A percentile compares a stretch with the other conserved stretches of the same genome.
Conservation (phyloP, 2,329 filamentous ascomycete genomes). For the Arthroderma sp. region DNA sequence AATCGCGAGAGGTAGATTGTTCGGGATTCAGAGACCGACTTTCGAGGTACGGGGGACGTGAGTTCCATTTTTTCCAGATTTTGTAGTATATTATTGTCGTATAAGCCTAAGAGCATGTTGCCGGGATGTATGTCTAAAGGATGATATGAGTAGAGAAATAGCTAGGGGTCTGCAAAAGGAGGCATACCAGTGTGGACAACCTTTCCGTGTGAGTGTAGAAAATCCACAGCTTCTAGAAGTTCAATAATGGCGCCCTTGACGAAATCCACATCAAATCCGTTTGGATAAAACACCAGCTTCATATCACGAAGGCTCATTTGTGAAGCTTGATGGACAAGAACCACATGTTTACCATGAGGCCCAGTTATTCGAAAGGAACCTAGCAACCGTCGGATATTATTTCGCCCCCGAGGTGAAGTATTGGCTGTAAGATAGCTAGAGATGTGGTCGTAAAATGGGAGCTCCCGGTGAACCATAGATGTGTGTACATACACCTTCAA, state of each 20-base stretch:
- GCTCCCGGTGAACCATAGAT: conserved; percentile 19
- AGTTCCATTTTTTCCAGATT: conserved; percentile 22
- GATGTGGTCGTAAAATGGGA: conserved; percentile 21
- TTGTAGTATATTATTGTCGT: conserved; percentile 20
- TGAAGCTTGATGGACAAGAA: conserved; percentile 21
- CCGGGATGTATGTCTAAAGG: conserved; percentile 22
- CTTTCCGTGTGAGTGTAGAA: conserved; percentile 21
- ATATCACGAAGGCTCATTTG: conserved; percentile 21
- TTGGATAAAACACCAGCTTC: conserved; percentile 13
- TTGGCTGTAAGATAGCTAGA: conserved; percentile 10
- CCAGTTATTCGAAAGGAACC: conserved; percentile 24
- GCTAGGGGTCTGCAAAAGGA: no score
- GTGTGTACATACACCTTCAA: conserved; percentile 19
- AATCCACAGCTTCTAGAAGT: conserved; percentile 22
- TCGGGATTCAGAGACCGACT: conserved; percentile 23
- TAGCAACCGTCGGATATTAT: conserved; percentile 21
- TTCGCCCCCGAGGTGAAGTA: conserved; percentile 17
- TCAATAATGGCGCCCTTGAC: conserved; percentile 18
- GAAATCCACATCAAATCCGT: conserved; percentile 17
- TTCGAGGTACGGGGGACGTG: conserved; percentile 25
- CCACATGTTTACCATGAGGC: conserved; percentile 19
- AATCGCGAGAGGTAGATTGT: conserved; percentile 22
- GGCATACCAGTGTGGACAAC: conserved; percentile 23
- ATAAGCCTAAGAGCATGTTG: conserved; percentile 24
- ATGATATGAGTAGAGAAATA: no score